Base-by-base conservation (phyloP, 495 filamentous ascomycete genomes). In the Podospora pseudopauciseta region DNA sequence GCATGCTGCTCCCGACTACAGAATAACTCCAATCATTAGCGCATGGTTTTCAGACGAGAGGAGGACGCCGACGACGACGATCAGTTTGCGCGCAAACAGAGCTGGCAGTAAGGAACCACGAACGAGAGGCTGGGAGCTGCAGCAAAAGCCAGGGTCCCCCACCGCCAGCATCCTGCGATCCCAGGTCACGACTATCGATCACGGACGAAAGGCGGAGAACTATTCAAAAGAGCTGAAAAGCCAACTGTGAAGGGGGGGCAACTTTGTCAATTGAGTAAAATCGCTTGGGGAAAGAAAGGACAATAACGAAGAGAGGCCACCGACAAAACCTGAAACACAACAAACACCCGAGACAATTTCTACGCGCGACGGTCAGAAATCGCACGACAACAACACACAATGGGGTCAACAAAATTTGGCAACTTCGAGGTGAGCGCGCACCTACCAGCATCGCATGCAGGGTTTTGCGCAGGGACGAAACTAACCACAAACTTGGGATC, bases 401-500 rank as follows among this genome's bases (percentile, higher is more conserved):
- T 87, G 85, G 85, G 85, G 72, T 86, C 84, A 65, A 87, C 92
- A 65, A 88, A 92, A 73, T 97, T 95, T 81, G 93, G 93, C 65
- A 93, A 94, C 73, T 97, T 97, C 80, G 82, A 91, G 78, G 92
- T 96, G 84, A 84, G 91, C 86, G 55, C 30, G 69, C 27, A 16
- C 30, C 23, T 23, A 49, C 28, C 44, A 62, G 20, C 60, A 28
- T 49, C 26, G 7, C 23, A 23, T 32, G 54, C 2, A 61, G 30
- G 23, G 23, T 3, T 34, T 58, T 23, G 63, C 15, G 27, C 18
- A 54, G 4, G 54, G 19, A 30, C 18, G 57, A n/a, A 32, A 64
- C 77, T 78, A 67, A 79, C 71, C 32, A 32, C 18, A 32, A 39
- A 9, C 4, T 64, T 69, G 7, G 62, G 32, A 20, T 69, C 74